phyloP scores from a whole-genome alignment of 495 filamentous ascomycete genomes.

The Saxophila tyrrhenica region DNA sequence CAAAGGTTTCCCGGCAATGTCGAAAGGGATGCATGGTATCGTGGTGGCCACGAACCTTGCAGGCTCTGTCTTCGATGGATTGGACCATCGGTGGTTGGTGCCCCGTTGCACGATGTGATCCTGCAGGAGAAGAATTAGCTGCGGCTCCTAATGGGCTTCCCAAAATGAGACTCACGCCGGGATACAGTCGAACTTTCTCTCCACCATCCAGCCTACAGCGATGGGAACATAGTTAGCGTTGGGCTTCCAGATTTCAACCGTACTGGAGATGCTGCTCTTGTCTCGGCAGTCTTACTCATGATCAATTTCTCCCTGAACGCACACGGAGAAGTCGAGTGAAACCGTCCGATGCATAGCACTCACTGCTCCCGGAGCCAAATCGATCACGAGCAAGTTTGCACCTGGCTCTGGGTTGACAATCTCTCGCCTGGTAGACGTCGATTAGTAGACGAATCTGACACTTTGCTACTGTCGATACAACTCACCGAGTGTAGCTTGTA shows the following conservation, averaged over 20 bases:
- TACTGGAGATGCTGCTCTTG: no score
- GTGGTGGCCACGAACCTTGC: conserved; percentile 20
- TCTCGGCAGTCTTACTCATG: conserved; percentile 7
- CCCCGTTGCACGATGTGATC: conserved; percentile 23
- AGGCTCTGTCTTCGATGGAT: conserved; percentile 16
- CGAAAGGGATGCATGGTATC: conserved; percentile 18
- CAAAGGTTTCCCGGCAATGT: conserved; percentile 16
- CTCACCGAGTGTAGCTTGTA: conserved; percentile 3
- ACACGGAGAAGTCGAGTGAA: conserved; percentile 17
- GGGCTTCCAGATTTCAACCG: no score
- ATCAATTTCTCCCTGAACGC: conserved; percentile 11
- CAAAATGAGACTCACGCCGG: conserved; percentile 20
- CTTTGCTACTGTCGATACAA: no score
- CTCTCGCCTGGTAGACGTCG: no score
- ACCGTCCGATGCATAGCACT: conserved; percentile 19
- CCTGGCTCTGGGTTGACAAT: conserved; percentile 11
- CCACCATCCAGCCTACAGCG: conserved; percentile 22
- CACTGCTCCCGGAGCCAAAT: conserved; percentile 16
- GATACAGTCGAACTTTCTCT: conserved; percentile 14
- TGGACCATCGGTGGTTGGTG: conserved; percentile 20
- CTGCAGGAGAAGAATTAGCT: conserved; percentile 1
- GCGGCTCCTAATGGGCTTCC: no score
- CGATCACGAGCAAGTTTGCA: conserved; percentile 16
- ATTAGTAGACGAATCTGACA: no score
- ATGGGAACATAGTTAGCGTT: no score